These are phyloP conservation scores for Lentinula sp. DNA, from an alignment of 768 basidiomycete genomes.

Conservation along the genomic window DNA sequence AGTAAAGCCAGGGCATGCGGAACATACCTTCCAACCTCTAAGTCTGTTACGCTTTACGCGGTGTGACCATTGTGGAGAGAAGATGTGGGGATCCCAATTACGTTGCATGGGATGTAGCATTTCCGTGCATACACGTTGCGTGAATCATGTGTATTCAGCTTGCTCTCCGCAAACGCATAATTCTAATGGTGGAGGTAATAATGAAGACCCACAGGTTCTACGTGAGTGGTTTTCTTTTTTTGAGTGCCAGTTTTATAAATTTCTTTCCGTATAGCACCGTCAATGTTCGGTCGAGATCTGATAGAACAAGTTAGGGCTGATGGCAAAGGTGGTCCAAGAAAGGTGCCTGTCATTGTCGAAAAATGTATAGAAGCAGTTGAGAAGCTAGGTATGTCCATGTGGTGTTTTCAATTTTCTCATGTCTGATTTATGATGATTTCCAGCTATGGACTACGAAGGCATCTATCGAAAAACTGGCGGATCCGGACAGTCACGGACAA, in stretches of 20 bases:
- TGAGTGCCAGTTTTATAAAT: constrained; percentile 5
- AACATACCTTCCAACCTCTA: constrained; percentile 87
- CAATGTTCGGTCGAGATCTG: constrained; percentile 91
- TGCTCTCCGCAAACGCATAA: constrained; percentile 49
- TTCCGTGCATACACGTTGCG: constrained; percentile 85
- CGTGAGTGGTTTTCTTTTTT: constrained; percentile 24
- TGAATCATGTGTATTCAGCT: constrained; percentile 55
- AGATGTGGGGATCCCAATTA: constrained; percentile 97
- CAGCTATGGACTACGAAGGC: constrained; percentile 62
- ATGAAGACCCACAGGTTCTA: constrained; percentile 30
- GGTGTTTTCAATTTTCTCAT: background rate
- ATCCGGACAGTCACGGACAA: constrained; percentile 83
- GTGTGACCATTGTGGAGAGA: constrained; percentile 95
- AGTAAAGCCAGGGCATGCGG: constrained; percentile 33
- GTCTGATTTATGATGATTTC: background rate
- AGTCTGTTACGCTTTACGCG: constrained; percentile 84
- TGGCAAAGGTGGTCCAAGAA: constrained; percentile 47
- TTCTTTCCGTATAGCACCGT: constrained; percentile 49
- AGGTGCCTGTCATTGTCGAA: constrained; percentile 84
- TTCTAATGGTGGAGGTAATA: constrained; percentile 15
- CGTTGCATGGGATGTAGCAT: constrained; percentile 84
- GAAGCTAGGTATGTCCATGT: constrained; percentile 52
- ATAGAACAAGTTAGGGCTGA: constrained; percentile 77
- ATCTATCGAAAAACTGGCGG: constrained; percentile 98
- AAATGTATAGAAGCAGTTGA: constrained; percentile 97